Evolutionary conservation across 2,329 filamentous ascomycete species (phyloP), one percentile per base, ranked within the genome.

Genomic region (Colletotrichum navitas): DNA sequence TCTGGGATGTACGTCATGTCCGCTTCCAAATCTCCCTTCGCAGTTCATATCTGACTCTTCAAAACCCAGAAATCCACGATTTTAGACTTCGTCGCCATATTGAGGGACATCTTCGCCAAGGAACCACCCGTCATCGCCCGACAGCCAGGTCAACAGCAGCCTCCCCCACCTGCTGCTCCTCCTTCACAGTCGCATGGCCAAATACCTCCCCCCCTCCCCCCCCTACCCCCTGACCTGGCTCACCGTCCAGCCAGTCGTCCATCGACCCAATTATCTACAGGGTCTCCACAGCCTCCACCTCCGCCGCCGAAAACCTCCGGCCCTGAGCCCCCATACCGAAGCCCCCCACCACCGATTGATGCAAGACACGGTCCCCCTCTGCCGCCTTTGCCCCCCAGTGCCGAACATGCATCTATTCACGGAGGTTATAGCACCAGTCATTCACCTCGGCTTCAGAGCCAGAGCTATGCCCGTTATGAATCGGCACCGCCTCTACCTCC

Each of bases 71-170:
- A 94, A 85, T 97, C 94, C 0, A 95, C 91, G 41, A 84, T 98
- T 3, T 84, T 92, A 52, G 94, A 97, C 78, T 94, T 98, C 68
- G 83, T 98, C 2, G 90, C 89, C 21, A 92, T 97, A 36, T 83
- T 99, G 4, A 89, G 92, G 75, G 94, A 96, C 65, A 87, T 98
- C 29, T 99, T 99, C 79, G 92, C 94, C 47, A 97, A 97, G 82
- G 96, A 99, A 77, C 96, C 96, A 11, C 96, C 96, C 0, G 93
- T 98, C 5, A 90, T 96, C 72, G 90, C 94, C 43, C 91, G 90
- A 75, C 90, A 90, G 74, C 86, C 87, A 76, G 84, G 86, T 75
- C 83, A 83, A 69, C 81, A 74, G 63, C 80, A 81, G 51, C 76
- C 81, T 32, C 78, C 78, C 6, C 24, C 39, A 55, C 80, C 80